Base-by-base conservation (phyloP, 2,329 filamentous ascomycete genomes). In the Thielaviopsis populi region DNA sequence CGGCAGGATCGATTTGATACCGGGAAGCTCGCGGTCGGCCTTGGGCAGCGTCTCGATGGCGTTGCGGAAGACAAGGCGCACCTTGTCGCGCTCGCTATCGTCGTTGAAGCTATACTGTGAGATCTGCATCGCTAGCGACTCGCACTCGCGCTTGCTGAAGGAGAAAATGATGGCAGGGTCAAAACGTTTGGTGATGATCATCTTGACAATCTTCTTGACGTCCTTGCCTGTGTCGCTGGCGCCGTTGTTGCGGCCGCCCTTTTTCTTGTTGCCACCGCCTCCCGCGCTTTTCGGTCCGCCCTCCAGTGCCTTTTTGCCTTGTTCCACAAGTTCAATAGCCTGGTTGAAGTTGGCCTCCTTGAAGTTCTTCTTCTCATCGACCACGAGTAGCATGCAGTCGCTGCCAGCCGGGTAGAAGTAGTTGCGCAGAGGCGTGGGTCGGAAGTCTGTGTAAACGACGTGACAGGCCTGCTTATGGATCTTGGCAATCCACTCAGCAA, bases 161-260 rank as follows among this genome's bases (percentile, higher is more conserved):
- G 92, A 97, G 82, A 99, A 99, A 46, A 99, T 91, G 72, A 99
- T 99, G 70, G 97, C 94, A 0, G 94, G 94, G 71, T 99, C 96
- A 76, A 94, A 95, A 72, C 88, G 94, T 77, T 91, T 96, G 75
- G 89, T 82, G 86, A 99, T 95, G 69, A 97, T 95, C 94, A 99
- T 99, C 74, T 88, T 89, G 69, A 99, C 88, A 70, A 99, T 96
- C 79, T 96, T 97, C 78, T 90, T 91, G 67, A 99, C 96, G 74
- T 99, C 94, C 0, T 84, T 85, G 15, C 83, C 74, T 22, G 80
- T 80, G 68, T 87, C 81, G 58, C 83, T 82, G 66, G 87, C 81
- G 50, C 82, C 81, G n/a, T 88, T 88, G 60, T 91, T 91, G 75
- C 95, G 96, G 75, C 92, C 91, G 3, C 84, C 85, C 75, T 96